Percentiles rank a stretch among this genome's conserved stretches.
These are phyloP conservation scores for Tanacetum coccineum DNA, from an alignment of 129 eudicot species.

Conservation along the genomic window DNA sequence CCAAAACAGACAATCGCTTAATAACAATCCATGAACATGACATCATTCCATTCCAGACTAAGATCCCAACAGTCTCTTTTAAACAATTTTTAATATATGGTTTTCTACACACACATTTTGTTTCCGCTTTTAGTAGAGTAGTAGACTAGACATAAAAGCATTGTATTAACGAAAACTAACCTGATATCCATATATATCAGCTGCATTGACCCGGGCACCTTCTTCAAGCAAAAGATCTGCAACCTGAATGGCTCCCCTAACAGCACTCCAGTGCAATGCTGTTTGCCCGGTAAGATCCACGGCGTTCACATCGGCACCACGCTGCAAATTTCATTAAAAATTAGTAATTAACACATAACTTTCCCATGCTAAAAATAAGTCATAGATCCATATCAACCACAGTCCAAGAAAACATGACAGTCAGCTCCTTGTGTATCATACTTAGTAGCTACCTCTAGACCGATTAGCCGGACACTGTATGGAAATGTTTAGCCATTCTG, in stretches of 20 bases:
- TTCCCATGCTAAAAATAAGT: neutral
- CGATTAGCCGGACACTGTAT: no score
- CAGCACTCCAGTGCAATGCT: slow-evolving; percentile 99
- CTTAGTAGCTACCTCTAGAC: no score
- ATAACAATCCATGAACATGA: neutral
- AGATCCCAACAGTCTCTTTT: no score
- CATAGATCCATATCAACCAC: neutral
- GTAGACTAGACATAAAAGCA: slow-evolving; percentile 3
- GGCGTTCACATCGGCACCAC: slow-evolving; percentile 91
- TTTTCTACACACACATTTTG: neutral
- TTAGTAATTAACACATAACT: slow-evolving; percentile 10
- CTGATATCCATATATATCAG: slow-evolving; percentile 91
- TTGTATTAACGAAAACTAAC: slow-evolving; percentile 32
- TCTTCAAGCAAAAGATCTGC: slow-evolving; percentile 89
- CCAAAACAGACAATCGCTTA: neutral
- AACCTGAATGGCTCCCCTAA: slow-evolving; percentile 83
- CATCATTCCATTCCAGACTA: no score
- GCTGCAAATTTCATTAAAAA: slow-evolving; percentile 44
- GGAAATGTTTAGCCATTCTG: no score
- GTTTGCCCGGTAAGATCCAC: slow-evolving; percentile 94
- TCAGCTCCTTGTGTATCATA: no score
- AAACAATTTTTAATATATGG: neutral
- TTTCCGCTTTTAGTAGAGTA: slow-evolving; percentile 12
- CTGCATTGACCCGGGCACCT: slow-evolving; percentile 76
- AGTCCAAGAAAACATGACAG: no score